Base-by-base conservation (phyloP, 139 green algal species). In the Chlamydomonas sphaeroides region DNA sequence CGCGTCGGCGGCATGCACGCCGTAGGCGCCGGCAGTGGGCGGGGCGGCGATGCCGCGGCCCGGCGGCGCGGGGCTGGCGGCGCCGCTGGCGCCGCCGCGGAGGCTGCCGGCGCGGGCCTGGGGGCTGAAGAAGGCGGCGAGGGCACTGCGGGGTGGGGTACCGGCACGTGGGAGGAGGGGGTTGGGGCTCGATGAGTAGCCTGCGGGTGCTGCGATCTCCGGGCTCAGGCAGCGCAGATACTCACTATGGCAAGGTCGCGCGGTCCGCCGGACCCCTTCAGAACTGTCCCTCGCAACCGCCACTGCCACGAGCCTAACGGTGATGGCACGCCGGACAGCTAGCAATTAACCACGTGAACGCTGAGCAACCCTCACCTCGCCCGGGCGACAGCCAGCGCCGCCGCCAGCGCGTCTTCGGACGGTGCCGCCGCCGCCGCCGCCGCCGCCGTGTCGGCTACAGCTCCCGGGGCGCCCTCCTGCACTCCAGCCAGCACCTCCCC, bases 391-490 rank as follows among this genome's bases (percentile, higher is more conserved):
- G 57, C 72, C 28, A 80, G 28, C 14, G 72, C 72, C 57, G 36
- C 36, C 38, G 57, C 72, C 56, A 80, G 72, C 3, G 57, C 72
- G 30, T 61, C 72, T 56, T 80, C 72, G 2, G 56, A 35, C 4
- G 33, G 0, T 18, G 68, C 68, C 8, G 68, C 11, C 15, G 28
- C 30, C 5, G 11, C n/a, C 11, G 33, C 65, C 65, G 17, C 11
- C 10, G 65, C 18, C 35, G 10, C 15, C 6, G 15, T n/a, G 14
- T 1, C 14, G 17, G 23, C 28, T 1, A 20, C n/a, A 5, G 30
- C 59, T 23, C 10, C 59, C 30, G 59, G 14, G 18, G n/a, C 30
- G 10, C 11, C 5, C 59, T 17, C 59, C 26, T 32, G 56, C 11
- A 26, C 25, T 33, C 23, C 18, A 21, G 45, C 45, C 14, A 56